A percentile compares a stretch with the other conserved stretches of the same genome.
Conservation (phyloP, 2,329 filamentous ascomycete species). For the Hymenoscyphus scutula region DNA sequence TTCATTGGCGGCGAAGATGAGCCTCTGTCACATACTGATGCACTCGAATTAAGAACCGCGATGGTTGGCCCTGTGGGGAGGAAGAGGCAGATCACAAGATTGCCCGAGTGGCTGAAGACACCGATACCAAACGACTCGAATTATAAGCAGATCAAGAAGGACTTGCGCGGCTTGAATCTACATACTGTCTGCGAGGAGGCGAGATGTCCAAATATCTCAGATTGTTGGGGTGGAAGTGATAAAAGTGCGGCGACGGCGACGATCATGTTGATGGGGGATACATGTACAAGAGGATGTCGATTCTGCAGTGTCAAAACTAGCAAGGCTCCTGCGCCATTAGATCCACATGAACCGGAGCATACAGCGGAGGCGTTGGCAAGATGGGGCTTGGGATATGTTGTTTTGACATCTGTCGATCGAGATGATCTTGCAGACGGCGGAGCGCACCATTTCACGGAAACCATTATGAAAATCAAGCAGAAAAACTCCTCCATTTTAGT, state of each 20-base stretch:
- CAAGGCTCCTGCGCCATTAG: conserved; percentile 71
- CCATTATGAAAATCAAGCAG: conserved; percentile 87
- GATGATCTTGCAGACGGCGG: conserved; percentile 91
- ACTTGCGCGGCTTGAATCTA: conserved; percentile 82
- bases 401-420: conserved; percentile 88
- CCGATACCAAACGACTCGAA: conserved; percentile 81
- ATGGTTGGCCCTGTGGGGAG: conserved; percentile 62
- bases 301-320: conserved; percentile 97
- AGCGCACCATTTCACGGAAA: conserved; percentile 87
- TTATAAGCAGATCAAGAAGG: conserved; percentile 93
- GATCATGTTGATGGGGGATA: conserved; percentile 99
- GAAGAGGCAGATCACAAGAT: conserved; percentile 65
- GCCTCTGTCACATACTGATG: conserved; percentile 50
- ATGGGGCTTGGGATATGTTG: conserved; percentile 95
- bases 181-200: conserved; percentile 99
- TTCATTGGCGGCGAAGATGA: conserved; percentile 49
- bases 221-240: conserved; percentile 92
- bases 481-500: conserved; percentile 76
- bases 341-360: conserved; percentile 95
- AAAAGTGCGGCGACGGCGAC: conserved; percentile 93
- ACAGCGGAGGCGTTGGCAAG: conserved; percentile 88
- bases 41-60: conserved; percentile 59
- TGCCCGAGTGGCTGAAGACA: conserved; percentile 95
- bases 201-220: conserved; percentile 92
- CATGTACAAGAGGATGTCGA: conserved; percentile 90